Evolutionary conservation across 148 eudicot genomes (phyloP).

Genomic region (Chenopodium berlandieri): DNA sequence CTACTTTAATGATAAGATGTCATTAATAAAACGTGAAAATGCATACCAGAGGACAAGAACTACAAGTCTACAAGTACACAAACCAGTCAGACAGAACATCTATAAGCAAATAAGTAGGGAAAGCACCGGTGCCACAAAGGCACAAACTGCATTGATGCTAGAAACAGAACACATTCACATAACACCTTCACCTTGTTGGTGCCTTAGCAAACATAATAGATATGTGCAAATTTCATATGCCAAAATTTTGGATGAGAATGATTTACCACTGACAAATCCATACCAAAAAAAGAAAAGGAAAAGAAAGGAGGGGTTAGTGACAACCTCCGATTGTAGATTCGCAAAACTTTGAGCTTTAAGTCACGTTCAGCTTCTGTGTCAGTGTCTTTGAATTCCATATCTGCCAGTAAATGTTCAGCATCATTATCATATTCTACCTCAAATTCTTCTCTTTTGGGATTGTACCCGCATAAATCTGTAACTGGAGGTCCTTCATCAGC

Average conservation of each 20-base stretch:
- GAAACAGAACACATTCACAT: background rate
- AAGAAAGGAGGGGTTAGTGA: background rate
- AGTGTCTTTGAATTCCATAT: constrained; percentile 89
- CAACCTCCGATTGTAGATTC: constrained; percentile 68
- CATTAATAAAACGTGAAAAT: background rate
- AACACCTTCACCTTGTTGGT: background rate
- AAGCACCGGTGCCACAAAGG: background rate
- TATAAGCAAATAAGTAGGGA: background rate
- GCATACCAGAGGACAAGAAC: background rate
- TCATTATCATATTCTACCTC: constrained; percentile 92
- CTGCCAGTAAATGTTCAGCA: constrained; percentile 90
- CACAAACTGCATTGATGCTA: background rate
- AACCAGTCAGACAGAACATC: background rate
- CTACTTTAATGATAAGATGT: background rate
- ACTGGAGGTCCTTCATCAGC: constrained; percentile 65
- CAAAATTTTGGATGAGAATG: background rate
- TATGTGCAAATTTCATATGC: background rate
- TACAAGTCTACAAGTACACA: background rate
- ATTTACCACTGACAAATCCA: background rate
- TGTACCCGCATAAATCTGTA: constrained; percentile 68
- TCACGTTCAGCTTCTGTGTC: constrained; percentile 77
- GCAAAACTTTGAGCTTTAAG: constrained; percentile 66
- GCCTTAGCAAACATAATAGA: background rate
- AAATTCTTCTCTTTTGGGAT: constrained; percentile 87
- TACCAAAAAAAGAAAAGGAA: background rate